Evolutionary conservation across 176 grass and related monocot genomes (phyloP).

Genomic region (Dactylis glomerata): DNA sequence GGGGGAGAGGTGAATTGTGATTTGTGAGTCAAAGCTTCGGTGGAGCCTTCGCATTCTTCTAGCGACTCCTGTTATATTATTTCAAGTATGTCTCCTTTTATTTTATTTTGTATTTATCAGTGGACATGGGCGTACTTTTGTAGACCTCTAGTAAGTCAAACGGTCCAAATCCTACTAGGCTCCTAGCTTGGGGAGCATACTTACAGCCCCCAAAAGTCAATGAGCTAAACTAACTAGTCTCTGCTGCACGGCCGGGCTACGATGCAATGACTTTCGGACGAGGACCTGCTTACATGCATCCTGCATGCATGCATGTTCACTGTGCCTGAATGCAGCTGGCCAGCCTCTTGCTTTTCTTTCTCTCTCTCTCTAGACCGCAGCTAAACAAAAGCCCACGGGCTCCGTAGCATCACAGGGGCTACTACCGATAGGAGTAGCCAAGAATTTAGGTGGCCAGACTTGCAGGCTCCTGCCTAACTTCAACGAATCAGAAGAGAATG

Average conservation of each 20-base stretch:
- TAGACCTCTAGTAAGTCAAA: too few species aligned
- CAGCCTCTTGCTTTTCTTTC: neutral
- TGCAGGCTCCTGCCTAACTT: neutral
- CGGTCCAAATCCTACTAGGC: too few species aligned
- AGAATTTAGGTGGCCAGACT: neutral
- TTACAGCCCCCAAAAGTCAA: constrained; percentile 6
- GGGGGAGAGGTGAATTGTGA: too few species aligned
- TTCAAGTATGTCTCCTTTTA: too few species aligned
- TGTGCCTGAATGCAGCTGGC: neutral
- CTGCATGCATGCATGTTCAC: neutral
- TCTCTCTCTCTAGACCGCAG: neutral
- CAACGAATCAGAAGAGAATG: neutral
- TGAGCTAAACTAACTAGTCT: neutral
- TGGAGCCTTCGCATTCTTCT: too few species aligned
- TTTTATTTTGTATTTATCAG: too few species aligned
- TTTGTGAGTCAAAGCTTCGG: too few species aligned
- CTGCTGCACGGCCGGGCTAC: neutral
- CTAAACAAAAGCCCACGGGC: neutral
- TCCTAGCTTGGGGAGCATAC: too few species aligned
- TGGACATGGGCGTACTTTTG: too few species aligned
- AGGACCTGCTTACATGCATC: neutral
- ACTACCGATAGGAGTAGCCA: neutral
- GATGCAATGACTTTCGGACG: neutral
- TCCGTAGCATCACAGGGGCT: neutral
- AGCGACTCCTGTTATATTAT: too few species aligned